Conservation (phyloP, 2,329 filamentous ascomycete genomes). For the Microdochium trichocladiopsis region DNA sequence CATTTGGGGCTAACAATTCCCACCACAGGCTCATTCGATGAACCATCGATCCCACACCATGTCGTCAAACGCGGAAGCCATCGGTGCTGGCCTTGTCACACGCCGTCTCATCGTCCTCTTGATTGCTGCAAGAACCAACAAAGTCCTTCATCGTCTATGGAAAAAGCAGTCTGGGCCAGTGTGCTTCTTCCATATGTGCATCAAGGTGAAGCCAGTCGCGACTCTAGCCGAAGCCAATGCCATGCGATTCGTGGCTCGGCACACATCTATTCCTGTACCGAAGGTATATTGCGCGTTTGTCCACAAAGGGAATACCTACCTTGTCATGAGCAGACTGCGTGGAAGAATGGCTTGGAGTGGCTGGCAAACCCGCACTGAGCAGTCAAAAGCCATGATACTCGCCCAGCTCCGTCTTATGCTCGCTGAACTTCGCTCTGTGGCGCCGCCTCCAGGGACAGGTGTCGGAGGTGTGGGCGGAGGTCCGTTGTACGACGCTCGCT, state of each 20-base stretch:
- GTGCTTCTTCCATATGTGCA: neutral
- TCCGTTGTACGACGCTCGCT: neutral
- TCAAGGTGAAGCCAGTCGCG: constrained; percentile 19
- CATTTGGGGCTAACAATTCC: neutral
- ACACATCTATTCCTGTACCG: constrained; percentile 37
- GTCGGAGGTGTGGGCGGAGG: neutral
- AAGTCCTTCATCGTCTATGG: neutral
- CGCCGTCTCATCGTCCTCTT: neutral
- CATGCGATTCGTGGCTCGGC: constrained; percentile 29
- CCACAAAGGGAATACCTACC: constrained; percentile 29
- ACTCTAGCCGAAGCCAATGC: constrained; percentile 28
- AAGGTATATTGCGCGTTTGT: constrained; percentile 34
- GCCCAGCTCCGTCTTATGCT: neutral
- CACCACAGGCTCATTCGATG: neutral
- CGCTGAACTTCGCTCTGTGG: neutral
- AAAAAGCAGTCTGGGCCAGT: neutral
- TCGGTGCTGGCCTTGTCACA: neutral
- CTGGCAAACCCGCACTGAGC: neutral
- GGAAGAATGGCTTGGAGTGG: neutral
- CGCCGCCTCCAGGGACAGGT: neutral
- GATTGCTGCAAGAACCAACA: neutral
- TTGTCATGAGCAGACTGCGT: constrained; percentile 31
- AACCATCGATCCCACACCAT: neutral
- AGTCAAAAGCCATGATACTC: neutral
- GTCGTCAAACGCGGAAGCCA: neutral